A percentile compares a stretch with the other conserved stretches of the same genome.
These are phyloP conservation scores for Cyclostephanos invisitatus DNA, from an alignment of 108 stramenopile species.

Conservation along the genomic window DNA sequence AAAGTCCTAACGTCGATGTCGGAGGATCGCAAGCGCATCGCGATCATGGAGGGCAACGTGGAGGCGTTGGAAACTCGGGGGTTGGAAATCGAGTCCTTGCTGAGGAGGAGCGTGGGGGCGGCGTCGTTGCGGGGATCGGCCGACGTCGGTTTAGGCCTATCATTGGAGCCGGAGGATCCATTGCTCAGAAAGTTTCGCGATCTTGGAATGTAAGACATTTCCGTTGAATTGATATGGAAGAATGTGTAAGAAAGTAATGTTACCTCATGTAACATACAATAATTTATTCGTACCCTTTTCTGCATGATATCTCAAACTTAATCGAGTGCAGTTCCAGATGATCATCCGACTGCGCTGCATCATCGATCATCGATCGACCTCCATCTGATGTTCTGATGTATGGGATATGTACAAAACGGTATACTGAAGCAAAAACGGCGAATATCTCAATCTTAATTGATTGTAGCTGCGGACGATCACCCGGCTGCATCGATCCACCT, in stretches of 20 bases:
- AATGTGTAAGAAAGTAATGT: too few species aligned
- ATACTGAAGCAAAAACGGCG: too few species aligned
- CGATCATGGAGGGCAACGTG: slow-evolving; percentile 71
- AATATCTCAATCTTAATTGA: too few species aligned
- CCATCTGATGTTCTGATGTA: too few species aligned
- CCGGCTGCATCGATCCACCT: not conserved
- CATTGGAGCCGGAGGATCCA: slow-evolving; percentile 71
- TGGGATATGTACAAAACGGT: too few species aligned
- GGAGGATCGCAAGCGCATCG: slow-evolving; percentile 65
- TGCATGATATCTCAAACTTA: too few species aligned
- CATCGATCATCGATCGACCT: too few species aligned
- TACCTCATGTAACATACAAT: too few species aligned
- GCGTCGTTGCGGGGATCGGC: slow-evolving; percentile 51
- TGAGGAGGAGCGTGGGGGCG: slow-evolving; percentile 72
- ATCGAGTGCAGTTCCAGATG: too few species aligned
- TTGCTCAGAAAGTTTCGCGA: slow-evolving; percentile 77
- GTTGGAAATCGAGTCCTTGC: slow-evolving; percentile 67
- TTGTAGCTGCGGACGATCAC: not conserved
- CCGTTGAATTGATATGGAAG: not conserved
- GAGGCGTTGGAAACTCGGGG: slow-evolving; percentile 68
- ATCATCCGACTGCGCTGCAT: too few species aligned
- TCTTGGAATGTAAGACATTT: slow-evolving; percentile 52
- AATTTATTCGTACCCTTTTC: too few species aligned
- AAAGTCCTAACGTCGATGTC: slow-evolving; percentile 56
- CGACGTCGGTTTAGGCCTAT: slow-evolving; percentile 28